Base-by-base conservation (phyloP, 2,329 filamentous ascomycete species). In the Dactylellina drechsleri region DNA sequence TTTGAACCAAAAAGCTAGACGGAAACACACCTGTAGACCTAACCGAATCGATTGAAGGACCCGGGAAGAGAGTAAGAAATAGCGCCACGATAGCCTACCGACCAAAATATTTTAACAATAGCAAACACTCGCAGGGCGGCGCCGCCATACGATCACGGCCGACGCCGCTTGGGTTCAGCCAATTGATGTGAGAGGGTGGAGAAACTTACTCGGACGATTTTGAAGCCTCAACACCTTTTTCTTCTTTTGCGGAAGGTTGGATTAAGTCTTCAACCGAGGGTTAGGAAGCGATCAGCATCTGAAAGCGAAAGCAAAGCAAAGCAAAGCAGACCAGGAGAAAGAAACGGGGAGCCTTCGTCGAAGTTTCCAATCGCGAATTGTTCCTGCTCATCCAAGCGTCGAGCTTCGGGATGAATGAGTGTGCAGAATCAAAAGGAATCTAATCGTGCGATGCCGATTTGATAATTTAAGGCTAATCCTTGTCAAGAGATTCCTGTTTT, bases 21-120 rank as follows among this genome's bases (percentile, higher is more conserved):
- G 61, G 41, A 73, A 50, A 73, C 58, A 74, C 70, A 57, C 70
- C 62, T 62, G 62, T 74, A 62, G 70, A 50, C 70, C 57, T 74
- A 74, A 61, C 70, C 70, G 70, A 74, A 66, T 62, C 70, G 70
- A 74, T 66, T 64, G 18, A 74, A 62, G 61, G 67, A 74, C 62
- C 57, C 57, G 70, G 64, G 64, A 61, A 59, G 58, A 40, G 62
- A 58, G 62, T 64, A 20, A 64, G 54, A 72, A 66, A 74, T 58
- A 74, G 70, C 70, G 70, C 70, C 70, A 74, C 70, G 70, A 74
- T 67, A 59, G 56, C 60, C 62, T 58, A 40, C 61, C 53, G 54
- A 47, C 43, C 56, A 59, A 53, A 58, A 61, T 26, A 15, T 23
- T 50, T 61, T 61, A 71, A 53, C 65, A 71, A 71, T 71, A 59